Base-by-base conservation (phyloP, 2,329 filamentous ascomycete genomes). In the Aspergillus novoparasiticus region DNA sequence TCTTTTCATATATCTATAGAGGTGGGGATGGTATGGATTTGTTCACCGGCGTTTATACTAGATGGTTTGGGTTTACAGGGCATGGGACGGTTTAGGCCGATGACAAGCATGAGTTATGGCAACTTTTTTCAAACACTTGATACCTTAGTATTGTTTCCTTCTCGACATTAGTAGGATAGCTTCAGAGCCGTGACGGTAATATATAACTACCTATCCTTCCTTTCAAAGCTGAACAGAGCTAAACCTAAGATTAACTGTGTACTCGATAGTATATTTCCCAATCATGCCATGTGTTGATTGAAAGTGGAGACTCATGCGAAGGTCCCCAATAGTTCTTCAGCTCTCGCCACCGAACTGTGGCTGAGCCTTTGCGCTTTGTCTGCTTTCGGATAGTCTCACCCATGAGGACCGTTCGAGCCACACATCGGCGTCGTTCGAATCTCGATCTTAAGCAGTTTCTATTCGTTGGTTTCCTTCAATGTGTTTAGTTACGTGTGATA, bases 21-120 rank as follows among this genome's bases (percentile, higher is more conserved):
- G 23, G 39, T 28, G 34, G 34, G 34, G 41, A 39, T 5, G 36
- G 41, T 19, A 19, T 16, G 21, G 23, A 16, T 57, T 57, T 34
- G 6, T 46, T 26, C n/a, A 55, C 21, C 12, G 51, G 51, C 51
- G 51, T 55, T 55, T 55, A 55, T 34, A 36, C 16, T 57, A 21
- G 58, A 53, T 46, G 32, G 32, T 23, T 60, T 60, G 34, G 48
- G 36, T 30, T 60, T 12, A 30, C 36, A 55, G 26, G 19, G 50
- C 36, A 46, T 53, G 26, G 51, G 34, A 39, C 34, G 32, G 21
- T 32, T 14, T 12, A 34, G 51, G 23, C 50, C 26, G 58, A 46
- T 58, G 48, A 59, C 30, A 41, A 16, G n/a, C 39, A 60, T 46
- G 58, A 60, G 34, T 26, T 43, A 59, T 30, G 57, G 30, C 23